Conservation (phyloP, 2,329 filamentous ascomycete species). For the Aureobasidium zeae region DNA sequence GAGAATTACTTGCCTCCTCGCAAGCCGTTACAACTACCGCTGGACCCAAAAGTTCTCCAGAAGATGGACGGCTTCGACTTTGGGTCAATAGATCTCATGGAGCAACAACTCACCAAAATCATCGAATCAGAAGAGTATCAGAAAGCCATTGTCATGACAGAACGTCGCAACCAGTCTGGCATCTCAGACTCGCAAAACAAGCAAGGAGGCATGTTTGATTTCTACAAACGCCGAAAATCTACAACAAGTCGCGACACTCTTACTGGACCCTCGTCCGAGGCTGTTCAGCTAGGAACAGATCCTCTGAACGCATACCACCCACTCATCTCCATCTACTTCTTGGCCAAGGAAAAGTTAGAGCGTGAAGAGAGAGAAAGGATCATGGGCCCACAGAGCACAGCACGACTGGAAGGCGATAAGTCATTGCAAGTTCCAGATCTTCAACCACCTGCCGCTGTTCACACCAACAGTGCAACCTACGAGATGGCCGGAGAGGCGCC, state of each 20-base stretch:
- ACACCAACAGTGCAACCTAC: conserved; percentile 77
- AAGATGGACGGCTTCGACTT: conserved; percentile 99
- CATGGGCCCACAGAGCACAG: conserved; percentile 50
- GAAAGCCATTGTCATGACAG: conserved; percentile 62
- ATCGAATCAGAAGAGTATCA: conserved; percentile 93
- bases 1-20: conserved; percentile 81
- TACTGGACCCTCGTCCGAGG: conserved; percentile 72
- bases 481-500: conserved; percentile 85
- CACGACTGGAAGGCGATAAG: conserved; percentile 47
- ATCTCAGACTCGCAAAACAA: conserved; percentile 61
- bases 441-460: conserved; percentile 69
- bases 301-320: conserved; percentile 90
- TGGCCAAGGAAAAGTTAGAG: conserved; percentile 90
- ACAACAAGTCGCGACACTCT: conserved; percentile 82
- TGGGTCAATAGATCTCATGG: conserved; percentile 75
- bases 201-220: conserved; percentile 90
- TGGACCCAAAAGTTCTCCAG: conserved; percentile 74
- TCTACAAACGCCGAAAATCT: conserved; percentile 91
- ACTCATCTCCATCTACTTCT: conserved; percentile 85
- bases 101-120: conserved; percentile 69
- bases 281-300: conserved; percentile 70
- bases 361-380: conserved; percentile 57
- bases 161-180: conserved; percentile 55
- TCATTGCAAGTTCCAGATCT: conserved; percentile 63
- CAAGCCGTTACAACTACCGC: conserved; percentile 73